These are phyloP conservation scores for Shiraia bambusicola DNA, from an alignment of 2,329 filamentous ascomycete genomes.

Conservation along the genomic window DNA sequence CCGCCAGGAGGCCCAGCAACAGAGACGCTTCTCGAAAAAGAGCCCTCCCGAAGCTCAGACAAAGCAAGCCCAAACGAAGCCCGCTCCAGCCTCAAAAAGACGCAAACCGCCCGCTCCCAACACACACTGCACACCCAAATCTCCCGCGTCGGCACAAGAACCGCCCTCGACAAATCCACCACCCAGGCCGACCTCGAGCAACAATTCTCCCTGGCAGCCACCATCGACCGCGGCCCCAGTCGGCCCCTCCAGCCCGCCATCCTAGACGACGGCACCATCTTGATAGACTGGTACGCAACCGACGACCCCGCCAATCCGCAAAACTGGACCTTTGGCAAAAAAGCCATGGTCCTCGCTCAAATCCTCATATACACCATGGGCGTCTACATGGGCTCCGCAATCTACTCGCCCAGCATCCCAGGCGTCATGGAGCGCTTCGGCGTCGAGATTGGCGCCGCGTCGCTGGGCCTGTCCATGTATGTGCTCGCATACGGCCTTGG, in stretches of 20 bases:
- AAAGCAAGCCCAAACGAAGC: conserved; percentile 18
- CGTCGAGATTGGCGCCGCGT: conserved; percentile 55
- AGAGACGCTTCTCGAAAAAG: conserved; percentile 31
- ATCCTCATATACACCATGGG: conserved; percentile 63
- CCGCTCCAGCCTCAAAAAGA: conserved; percentile 36
- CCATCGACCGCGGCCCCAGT: conserved; percentile 38
- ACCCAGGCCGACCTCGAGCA: conserved; percentile 46
- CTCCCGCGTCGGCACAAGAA: conserved; percentile 41
- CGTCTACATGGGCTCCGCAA: conserved; percentile 56
- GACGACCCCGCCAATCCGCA: conserved; percentile 44
- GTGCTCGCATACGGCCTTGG: conserved; percentile 64
- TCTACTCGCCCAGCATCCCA: conserved; percentile 50
- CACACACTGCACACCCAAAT: conserved; percentile 32
- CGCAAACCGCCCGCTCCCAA: conserved; percentile 30
- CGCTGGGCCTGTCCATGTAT: conserved; percentile 63
- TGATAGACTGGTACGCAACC: conserved; percentile 50
- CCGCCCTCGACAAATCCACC: conserved; percentile 38
- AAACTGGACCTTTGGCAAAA: conserved; percentile 43
- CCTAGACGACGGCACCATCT: conserved; percentile 41
- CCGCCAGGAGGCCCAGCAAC: conserved; percentile 20
- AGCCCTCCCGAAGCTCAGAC: neutral
- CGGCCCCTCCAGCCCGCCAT: conserved; percentile 40
- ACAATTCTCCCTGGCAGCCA: conserved; percentile 40
- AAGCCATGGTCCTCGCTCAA: conserved; percentile 39
- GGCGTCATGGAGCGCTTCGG: conserved; percentile 57